These are phyloP conservation scores for Podaxis carcinomalis DNA, from an alignment of 768 basidiomycete genomes.

Conservation along the genomic window DNA sequence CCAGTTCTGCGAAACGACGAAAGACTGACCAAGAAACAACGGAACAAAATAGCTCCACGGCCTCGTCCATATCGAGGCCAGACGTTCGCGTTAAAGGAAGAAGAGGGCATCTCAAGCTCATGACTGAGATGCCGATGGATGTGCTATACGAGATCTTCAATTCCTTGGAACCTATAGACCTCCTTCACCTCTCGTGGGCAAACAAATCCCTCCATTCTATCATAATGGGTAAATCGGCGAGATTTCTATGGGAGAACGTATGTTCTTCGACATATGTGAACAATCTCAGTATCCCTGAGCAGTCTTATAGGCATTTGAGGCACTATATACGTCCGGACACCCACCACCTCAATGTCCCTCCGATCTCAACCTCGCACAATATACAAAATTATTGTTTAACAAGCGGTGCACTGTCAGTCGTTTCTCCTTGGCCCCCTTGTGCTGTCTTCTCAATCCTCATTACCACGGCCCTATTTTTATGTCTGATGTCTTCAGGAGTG, in stretches of 20 bases:
- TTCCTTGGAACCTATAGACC: constrained; percentile 33
- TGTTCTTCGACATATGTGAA: constrained; percentile 3
- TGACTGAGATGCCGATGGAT: constrained; percentile 32
- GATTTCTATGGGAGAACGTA: constrained; percentile 30
- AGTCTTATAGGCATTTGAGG: neutral
- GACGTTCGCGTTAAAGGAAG: constrained; percentile 15
- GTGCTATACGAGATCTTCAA: constrained; percentile 34
- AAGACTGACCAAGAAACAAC: neutral
- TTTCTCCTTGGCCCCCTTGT: neutral
- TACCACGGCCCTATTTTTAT: neutral
- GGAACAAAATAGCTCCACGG: neutral
- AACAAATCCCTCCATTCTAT: constrained; percentile 30
- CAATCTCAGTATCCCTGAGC: constrained; percentile 18
- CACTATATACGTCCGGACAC: constrained; percentile 6
- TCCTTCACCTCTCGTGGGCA: constrained; percentile 36
- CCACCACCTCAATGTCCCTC: constrained; percentile 23
- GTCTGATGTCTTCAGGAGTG: neutral
- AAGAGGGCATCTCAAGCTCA: constrained; percentile 20
- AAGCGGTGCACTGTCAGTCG: constrained; percentile 8
- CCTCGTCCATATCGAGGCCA: neutral
- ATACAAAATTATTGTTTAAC: constrained; percentile 31
- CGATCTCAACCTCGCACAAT: constrained; percentile 28
- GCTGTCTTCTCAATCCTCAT: neutral
- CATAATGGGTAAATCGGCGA: constrained; percentile 21
- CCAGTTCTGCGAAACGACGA: neutral